Base-by-base conservation (phyloP, 2,329 filamentous ascomycete genomes). In the Ophiostoma sp. region DNA sequence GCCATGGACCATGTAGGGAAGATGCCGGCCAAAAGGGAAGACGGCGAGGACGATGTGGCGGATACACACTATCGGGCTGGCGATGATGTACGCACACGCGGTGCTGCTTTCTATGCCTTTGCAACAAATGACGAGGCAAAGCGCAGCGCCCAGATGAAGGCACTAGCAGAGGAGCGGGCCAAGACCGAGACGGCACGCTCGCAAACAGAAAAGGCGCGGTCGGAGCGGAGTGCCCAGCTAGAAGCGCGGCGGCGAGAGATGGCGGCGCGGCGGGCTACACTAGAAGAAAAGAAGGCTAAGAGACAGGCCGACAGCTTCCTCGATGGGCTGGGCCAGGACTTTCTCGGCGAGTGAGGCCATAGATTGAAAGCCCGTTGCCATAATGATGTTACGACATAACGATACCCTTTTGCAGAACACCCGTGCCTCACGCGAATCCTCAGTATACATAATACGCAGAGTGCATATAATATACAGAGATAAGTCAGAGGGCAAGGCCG, bases 21-120 rank as follows among this genome's bases (percentile, higher is more conserved):
- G 11, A 88, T 74, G 97, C 97, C 92, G 89, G 88, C 67, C 84
- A 38, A 42, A 1, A 41, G 2, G 4, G 52, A 18, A 92, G 5
- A 52, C 18, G 62, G 18, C 52, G 36, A 38, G 14, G 65, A 68
- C 45, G 44, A 40, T 3, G 66, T 11, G n/a, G 12, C n/a, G 6
- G 16, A 45, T 16, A 83, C 84, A 74, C 94, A 98, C 79, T 99
- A 98, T 78, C 90, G 97, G 76, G 92, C 92, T 1, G 85, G 86
- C 70, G 84, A 84, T 70, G 95, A 99, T 82, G 87, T 97, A 65
- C 83, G 95, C 70, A 92, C 87, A 62, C 94, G 95, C 74, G 95
- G 95, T 4, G 91, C 91, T 0, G 95, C 91, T 0, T 99, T 98
- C 79, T 97, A 93, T 80, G 88, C 90, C 68, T 98, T 99, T 76